Evolutionary conservation across 1,284 basidiomycete genomes (phyloP).

Genomic region (Apiotrichum montevideense): DNA sequence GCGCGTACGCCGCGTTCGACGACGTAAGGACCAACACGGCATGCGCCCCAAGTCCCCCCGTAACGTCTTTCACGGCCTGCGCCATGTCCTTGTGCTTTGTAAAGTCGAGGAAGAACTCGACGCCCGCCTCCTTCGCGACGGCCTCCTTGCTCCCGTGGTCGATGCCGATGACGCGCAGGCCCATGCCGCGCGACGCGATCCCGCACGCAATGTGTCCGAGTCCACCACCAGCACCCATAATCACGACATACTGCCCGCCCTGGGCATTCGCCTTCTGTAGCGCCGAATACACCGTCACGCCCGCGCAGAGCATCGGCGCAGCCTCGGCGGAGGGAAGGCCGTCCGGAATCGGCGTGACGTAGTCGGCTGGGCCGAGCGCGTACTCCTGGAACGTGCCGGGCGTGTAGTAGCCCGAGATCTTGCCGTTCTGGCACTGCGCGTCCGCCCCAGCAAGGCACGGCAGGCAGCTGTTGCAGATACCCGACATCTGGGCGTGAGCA

Average conservation of each 20-base stretch:
- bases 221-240: slow-evolving; percentile 52
- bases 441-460: slow-evolving; percentile 9
- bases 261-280: slow-evolving; percentile 63
- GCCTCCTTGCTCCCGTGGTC: slow-evolving; percentile 50
- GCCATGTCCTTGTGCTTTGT: slow-evolving; percentile 44
- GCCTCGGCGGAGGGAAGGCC: slow-evolving; percentile 60
- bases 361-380: slow-evolving; percentile 46
- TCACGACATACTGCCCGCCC: slow-evolving; percentile 69
- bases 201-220: slow-evolving; percentile 54
- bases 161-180: slow-evolving; percentile 13
- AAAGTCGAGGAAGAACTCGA: slow-evolving; percentile 75
- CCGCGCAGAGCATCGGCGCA: slow-evolving; percentile 77
- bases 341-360: slow-evolving; percentile 70
- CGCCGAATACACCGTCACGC: slow-evolving; percentile 59
- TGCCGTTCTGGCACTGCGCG: slow-evolving; percentile 4
- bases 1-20: slow-evolving; percentile 56
- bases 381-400: slow-evolving; percentile 83
- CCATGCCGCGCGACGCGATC: slow-evolving; percentile 9
- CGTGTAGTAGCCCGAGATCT: slow-evolving; percentile 31
- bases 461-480: slow-evolving; percentile 8
- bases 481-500: neutral
- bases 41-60: slow-evolving; percentile 68
- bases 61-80: slow-evolving; percentile 1
- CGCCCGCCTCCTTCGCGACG: slow-evolving; percentile 62
- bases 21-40: slow-evolving; percentile 59